Evolutionary conservation across 305 asterid species (phyloP).

Genomic region (Galium porrigens): DNA sequence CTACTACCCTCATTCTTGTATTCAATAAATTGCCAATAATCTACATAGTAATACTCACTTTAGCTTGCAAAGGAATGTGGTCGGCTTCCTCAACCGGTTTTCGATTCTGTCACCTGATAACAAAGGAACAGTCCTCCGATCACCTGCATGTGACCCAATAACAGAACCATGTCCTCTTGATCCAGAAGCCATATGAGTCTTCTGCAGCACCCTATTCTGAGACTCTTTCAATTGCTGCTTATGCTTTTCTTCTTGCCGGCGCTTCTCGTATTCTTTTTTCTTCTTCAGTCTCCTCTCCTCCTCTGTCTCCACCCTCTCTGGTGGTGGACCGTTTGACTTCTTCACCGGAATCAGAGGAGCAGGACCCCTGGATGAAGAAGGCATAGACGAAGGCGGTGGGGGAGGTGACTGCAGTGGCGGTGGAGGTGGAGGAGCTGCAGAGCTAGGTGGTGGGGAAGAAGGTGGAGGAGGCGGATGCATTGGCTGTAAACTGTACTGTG

Average conservation of each 20-base stretch:
- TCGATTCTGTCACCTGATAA: slow-evolving; percentile 73
- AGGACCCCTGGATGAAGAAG: slow-evolving; percentile 45
- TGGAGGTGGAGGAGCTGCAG: slow-evolving; percentile 24
- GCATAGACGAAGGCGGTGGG: slow-evolving; percentile 41
- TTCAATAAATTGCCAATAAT: not conserved
- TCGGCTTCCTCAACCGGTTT: slow-evolving; percentile 91
- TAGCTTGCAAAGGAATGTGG: slow-evolving; percentile 94
- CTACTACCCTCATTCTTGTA: not conserved
- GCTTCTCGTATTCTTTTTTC: slow-evolving; percentile 71
- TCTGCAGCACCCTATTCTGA: slow-evolving; percentile 68
- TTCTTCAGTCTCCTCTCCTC: slow-evolving; percentile 82
- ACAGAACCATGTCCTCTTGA: slow-evolving; percentile 63
- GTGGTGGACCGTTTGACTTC: slow-evolving; percentile 24
- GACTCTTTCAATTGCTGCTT: slow-evolving; percentile 68
- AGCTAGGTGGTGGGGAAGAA: slow-evolving; percentile 41
- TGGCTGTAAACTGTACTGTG: slow-evolving; percentile 34
- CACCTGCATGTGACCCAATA: slow-evolving; percentile 77
- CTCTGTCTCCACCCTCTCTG: slow-evolving; percentile 48
- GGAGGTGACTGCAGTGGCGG: slow-evolving; percentile 63
- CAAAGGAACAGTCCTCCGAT: slow-evolving; percentile 59
- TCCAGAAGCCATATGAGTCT: slow-evolving; percentile 74
- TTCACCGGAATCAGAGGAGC: slow-evolving; percentile 36
- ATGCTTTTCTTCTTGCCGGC: slow-evolving; percentile 68
- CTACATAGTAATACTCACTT: slow-evolving; percentile 45
- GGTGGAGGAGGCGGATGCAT: slow-evolving; percentile 62